A percentile compares a stretch with the other conserved stretches of the same genome.
Conservation (phyloP, 306 rosid genomes). For the Geum urbanum region DNA sequence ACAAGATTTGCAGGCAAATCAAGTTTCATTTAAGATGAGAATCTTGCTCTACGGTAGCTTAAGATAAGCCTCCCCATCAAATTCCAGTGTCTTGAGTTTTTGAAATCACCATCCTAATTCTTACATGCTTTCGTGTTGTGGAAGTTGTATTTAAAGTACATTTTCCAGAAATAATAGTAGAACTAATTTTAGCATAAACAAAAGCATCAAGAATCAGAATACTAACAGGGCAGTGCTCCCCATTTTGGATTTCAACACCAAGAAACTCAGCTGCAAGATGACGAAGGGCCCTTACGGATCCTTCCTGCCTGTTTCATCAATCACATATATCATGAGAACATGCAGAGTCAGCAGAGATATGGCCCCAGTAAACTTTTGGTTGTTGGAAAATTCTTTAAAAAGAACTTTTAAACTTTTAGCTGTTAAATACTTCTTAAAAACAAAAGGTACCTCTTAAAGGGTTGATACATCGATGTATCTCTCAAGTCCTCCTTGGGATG, state of each 20-base stretch:
- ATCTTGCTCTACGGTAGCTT: neutral
- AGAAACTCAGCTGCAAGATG: slow-evolving; percentile 80
- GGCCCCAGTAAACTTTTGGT: no score
- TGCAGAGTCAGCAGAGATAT: neutral
- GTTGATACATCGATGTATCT: slow-evolving; percentile 77
- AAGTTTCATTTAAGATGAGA: neutral
- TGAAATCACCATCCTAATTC: slow-evolving; percentile 1
- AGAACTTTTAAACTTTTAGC: no score
- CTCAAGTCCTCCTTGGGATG: slow-evolving; percentile 79
- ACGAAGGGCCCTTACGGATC: slow-evolving; percentile 58
- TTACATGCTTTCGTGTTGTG: neutral
- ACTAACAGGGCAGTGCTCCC: slow-evolving; percentile 96
- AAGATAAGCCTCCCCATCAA: neutral
- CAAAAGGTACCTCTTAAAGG: slow-evolving; percentile 50
- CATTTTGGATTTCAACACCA: slow-evolving; percentile 69
- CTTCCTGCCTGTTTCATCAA: slow-evolving; percentile 52
- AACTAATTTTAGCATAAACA: neutral
- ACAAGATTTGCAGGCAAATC: neutral
- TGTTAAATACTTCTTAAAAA: neutral
- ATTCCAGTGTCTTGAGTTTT: neutral
- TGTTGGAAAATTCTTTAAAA: no score
- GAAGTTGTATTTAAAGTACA: neutral
- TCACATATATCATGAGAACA: slow-evolving; percentile 21
- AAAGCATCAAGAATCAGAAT: slow-evolving; percentile 19
- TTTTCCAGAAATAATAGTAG: neutral